A percentile compares a stretch with the other conserved stretches of the same genome.
These are phyloP conservation scores for Teratosphaeria destructans DNA, from an alignment of 2,329 filamentous ascomycete species.

Conservation along the genomic window DNA sequence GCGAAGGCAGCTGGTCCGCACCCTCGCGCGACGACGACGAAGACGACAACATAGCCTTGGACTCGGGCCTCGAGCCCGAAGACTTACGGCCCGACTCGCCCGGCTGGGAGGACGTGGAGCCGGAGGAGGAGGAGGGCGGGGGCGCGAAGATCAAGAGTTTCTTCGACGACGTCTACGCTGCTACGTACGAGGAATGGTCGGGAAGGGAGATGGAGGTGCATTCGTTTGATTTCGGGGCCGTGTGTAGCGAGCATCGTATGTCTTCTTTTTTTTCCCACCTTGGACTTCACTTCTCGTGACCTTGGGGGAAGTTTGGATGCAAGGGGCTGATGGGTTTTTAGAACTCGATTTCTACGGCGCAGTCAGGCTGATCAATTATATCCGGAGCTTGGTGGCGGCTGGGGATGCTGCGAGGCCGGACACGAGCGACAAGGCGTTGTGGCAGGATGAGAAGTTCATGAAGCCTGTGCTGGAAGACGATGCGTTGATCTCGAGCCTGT, in stretches of 20 bases:
- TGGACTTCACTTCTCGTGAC: too few species aligned
- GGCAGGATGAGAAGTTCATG: conserved; percentile 71
- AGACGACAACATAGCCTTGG: conserved; percentile 12
- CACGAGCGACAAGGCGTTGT: conserved; percentile 49
- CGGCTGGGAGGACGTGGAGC: conserved; percentile 37
- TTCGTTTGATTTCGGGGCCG: conserved; percentile 30
- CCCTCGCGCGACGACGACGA: conserved; percentile 11
- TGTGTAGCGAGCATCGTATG: conserved; percentile 28
- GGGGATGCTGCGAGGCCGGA: conserved; percentile 15
- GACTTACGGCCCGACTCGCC: conserved; percentile 25
- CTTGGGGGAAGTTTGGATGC: background rate
- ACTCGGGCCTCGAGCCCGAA: conserved; percentile 9
- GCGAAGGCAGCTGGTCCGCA: conserved; percentile 4
- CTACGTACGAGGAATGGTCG: conserved; percentile 27
- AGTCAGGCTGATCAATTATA: conserved; percentile 40
- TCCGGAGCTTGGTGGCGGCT: conserved; percentile 32
- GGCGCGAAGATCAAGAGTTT: conserved; percentile 29
- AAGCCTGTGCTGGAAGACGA: conserved; percentile 83
- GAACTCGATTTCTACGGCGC: conserved; percentile 35
- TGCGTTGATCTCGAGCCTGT: conserved; percentile 53
- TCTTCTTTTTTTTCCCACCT: conserved; percentile 1
- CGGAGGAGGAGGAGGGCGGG: conserved; percentile 26
- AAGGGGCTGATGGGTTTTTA: conserved; percentile 6
- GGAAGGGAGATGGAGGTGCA: conserved; percentile 15
- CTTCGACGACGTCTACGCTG: conserved; percentile 28